These are phyloP conservation scores for Scheffersomyces parashehatae DNA, from an alignment of 1,139 yeast genomes.

Conservation along the genomic window DNA sequence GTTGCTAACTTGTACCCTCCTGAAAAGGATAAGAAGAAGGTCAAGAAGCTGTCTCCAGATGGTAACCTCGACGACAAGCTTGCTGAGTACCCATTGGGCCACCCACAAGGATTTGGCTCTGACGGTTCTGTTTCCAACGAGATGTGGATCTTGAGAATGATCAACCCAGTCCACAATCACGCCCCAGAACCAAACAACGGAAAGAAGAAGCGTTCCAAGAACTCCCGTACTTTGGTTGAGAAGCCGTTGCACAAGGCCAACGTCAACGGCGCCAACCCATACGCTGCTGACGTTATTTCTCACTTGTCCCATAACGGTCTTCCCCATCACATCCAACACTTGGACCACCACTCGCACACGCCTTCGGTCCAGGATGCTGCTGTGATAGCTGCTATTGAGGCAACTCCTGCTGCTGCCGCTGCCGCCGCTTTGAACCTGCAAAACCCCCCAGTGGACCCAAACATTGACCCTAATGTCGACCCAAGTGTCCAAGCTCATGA, in stretches of 20 bases:
- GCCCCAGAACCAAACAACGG: slow-evolving; percentile 43
- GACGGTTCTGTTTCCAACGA: slow-evolving; percentile 21
- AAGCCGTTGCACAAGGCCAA: slow-evolving; percentile 39
- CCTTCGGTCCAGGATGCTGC: slow-evolving; percentile 46
- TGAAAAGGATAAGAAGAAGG: slow-evolving; percentile 39
- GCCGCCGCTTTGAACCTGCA: slow-evolving; percentile 34
- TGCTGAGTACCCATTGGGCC: slow-evolving; percentile 15
- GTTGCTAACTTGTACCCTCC: slow-evolving; percentile 51
- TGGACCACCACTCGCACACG: slow-evolving; percentile 24
- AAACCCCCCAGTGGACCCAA: slow-evolving; percentile 39
- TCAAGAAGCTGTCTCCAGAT: slow-evolving; percentile 21
- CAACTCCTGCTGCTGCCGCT: slow-evolving; percentile 30
- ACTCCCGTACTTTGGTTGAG: slow-evolving; percentile 45
- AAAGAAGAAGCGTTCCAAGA: slow-evolving; percentile 41
- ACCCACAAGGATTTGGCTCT: slow-evolving; percentile 10
- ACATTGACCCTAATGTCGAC: slow-evolving; percentile 48
- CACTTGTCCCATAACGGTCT: slow-evolving; percentile 12
- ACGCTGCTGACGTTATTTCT: slow-evolving; percentile 5
- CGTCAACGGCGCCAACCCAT: slow-evolving; percentile 10
- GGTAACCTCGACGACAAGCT: slow-evolving; percentile 28
- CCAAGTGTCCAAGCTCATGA: slow-evolving; percentile 48
- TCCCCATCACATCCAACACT: slow-evolving; percentile 20
- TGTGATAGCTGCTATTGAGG: slow-evolving; percentile 49
- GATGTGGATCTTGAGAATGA: slow-evolving; percentile 53
- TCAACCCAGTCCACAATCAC: slow-evolving; percentile 49